Base-by-base conservation (phyloP, 176 grass and related monocot genomes). In the Microstegium vimineum region DNA sequence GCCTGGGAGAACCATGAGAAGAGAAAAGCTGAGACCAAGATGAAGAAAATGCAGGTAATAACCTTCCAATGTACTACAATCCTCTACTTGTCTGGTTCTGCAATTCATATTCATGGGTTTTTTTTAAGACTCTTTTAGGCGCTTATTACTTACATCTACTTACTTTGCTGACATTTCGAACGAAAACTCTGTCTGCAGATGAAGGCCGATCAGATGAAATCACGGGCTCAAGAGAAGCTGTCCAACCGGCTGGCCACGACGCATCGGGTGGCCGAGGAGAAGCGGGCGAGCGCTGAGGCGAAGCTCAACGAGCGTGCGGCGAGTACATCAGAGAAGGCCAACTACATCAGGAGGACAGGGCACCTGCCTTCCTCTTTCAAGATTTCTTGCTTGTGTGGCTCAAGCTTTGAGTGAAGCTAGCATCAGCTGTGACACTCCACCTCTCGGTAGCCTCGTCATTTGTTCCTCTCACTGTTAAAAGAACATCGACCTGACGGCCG, bases 1-100 rank as follows among this genome's bases (percentile, higher is more conserved):
- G 95, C 95, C 4, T 98, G 95, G 95, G 95, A 94, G 78, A 94
- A 98, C 80, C 95, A 98, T 20, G 92, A 94, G 82, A 98, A 91
- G 81, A 78, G 92, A 43, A 98, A 90, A 81, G 92, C 88, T 66
- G 88, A 98, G 85, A 75, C 83, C 60, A 92, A 94, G 87, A 88
- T 98, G 92, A 94, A 87, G 88, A 98, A 71, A 79, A 80, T 87
- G 41, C 90, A 98, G 92, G 95, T 91, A 76, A 75, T 91, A 76
- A 75, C 8, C 51, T 52, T 38, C 7, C 11, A 2, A 75, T 59
- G 32, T n/a, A n/a, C n/a, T n/a, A n/a, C 49, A 36, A 34, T 12
- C 4, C 10, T 5, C n/a, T 54, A n/a, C 12, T 10, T 54, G 8
- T 32, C 7, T 28, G 16, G 3, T 45, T 45, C 10, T 16, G 45